Conservation (phyloP, 2,329 filamentous ascomycete species). For the Alternaria tenuissima region DNA sequence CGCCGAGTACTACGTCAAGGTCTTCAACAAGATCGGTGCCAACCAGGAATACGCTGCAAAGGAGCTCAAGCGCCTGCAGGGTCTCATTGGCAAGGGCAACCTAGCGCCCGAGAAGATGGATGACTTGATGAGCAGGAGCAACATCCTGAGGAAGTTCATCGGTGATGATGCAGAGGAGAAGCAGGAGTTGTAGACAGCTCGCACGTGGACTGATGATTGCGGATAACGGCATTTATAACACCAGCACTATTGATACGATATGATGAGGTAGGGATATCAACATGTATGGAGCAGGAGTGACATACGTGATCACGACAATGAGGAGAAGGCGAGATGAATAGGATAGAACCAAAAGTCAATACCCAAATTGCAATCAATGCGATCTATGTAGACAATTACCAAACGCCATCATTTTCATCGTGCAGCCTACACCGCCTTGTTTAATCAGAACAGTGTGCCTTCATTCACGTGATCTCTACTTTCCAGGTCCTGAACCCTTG, state of each 20-base stretch:
- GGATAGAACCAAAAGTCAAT: slow-evolving; percentile 6
- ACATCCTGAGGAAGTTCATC: slow-evolving; percentile 83
- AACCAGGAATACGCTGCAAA: slow-evolving; percentile 83
- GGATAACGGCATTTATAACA: background rate
- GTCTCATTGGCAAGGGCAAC: slow-evolving; percentile 85
- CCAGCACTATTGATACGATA: background rate
- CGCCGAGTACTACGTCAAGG: slow-evolving; percentile 92
- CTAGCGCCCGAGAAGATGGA: slow-evolving; percentile 86
- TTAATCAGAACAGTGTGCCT: background rate
- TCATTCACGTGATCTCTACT: slow-evolving; percentile 14
- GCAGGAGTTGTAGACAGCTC: slow-evolving; percentile 71
- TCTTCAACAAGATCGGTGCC: slow-evolving; percentile 82
- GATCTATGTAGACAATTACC: slow-evolving; percentile 1
- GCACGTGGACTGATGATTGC: background rate
- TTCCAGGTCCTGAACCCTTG: slow-evolving; percentile 38
- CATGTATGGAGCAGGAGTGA: slow-evolving; percentile 7
- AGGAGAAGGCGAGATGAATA: slow-evolving; percentile 8
- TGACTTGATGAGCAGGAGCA: slow-evolving; percentile 84
- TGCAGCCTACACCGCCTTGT: background rate
- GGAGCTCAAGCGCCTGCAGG: slow-evolving; percentile 81
- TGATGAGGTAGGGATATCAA: background rate
- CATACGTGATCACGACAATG: slow-evolving; percentile 26
- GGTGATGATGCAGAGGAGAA: slow-evolving; percentile 66
- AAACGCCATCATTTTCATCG: background rate
- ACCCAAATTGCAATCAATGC: slow-evolving; percentile 8